Evolutionary conservation across 2,329 filamentous ascomycete species (phyloP).

Genomic region (Microsporum ferrugineum): DNA sequence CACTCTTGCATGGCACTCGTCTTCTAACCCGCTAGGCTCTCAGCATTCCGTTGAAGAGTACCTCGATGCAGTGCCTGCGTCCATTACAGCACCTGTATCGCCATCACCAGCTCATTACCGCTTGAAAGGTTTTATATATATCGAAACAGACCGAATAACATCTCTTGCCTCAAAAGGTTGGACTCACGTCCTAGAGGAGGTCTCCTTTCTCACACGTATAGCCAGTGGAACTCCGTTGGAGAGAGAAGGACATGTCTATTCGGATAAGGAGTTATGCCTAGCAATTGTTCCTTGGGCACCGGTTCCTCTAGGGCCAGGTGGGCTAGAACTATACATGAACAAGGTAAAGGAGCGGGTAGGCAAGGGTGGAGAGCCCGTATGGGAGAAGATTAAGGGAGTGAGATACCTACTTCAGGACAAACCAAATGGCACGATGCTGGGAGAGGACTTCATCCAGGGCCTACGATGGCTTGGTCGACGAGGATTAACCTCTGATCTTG

Average conservation of each 20-base stretch:
- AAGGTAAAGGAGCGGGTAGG: conserved; percentile 40
- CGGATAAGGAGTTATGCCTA: conserved; percentile 47
- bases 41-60: conserved; percentile 58
- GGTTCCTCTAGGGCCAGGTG: conserved; percentile 50
- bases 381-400: conserved; percentile 62
- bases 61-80: conserved; percentile 34
- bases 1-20: conserved; percentile 58
- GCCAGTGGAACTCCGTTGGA: conserved; percentile 47
- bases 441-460: conserved; percentile 52
- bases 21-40: conserved; percentile 48
- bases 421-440: conserved; percentile 52
- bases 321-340: conserved; percentile 54
- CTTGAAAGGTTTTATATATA: conserved; percentile 62
- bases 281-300: conserved; percentile 82
- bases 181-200: conserved; percentile 57
- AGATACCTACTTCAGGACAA: conserved; percentile 75
- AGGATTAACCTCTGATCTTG: conserved; percentile 67
- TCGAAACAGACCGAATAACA: conserved; percentile 69
- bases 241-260: conserved; percentile 47
- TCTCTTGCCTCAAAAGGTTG: conserved; percentile 47
- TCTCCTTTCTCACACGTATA: conserved; percentile 57
- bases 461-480: conserved; percentile 53
- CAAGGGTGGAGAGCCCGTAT: conserved; percentile 44
- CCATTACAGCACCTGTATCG: conserved; percentile 19
- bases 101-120: conserved; percentile 21